Base-by-base conservation (phyloP, 1,284 basidiomycete species). In the Fomitiporia mediterranea region DNA sequence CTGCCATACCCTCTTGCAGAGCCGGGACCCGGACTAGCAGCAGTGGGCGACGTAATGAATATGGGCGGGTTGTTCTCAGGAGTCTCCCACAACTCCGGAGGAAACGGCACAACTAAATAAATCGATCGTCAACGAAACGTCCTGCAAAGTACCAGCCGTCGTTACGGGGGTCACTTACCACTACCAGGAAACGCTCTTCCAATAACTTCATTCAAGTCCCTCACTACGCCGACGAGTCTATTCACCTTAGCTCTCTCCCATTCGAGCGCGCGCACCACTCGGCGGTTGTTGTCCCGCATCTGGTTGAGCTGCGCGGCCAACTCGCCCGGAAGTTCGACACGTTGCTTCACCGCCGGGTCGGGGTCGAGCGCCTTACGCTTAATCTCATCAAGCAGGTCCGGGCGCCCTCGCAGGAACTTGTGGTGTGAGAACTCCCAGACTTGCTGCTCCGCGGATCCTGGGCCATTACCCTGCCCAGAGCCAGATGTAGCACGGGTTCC, bases 371-470 rank as follows among this genome's bases (percentile, higher is more conserved):
- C 86, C 70, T 91, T 92, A 58, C 91, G 81, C 68, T 90, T 91
- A 68, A 93, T 94, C 65, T 89, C 86, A 63, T 93, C 89, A 7
- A 93, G 76, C 51, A 93, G 73, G 67, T 93, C 91, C 17, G 85
- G 83, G n/a, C 89, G 79, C 1, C 82, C 89, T 34, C 86, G 83
- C 32, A 90, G 74, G 70, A 94, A 94, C 67, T 91, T 91, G 70
- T 84, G 84, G 69, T 93, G 91, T 2, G 86, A 88, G 68, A 94
- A 94, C 68, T 94, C 91, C 91, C 90, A 93, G 11, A 84, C 86
- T 71, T 92, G 90, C 38, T 84, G 81, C 64, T 91, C 86, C 21
- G 83, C 80, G 7, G 32, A 23, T 19, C 32, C 37, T n/a, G 48
- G 11, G 15, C 48, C 48, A 15, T 23, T 15, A 28, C 19, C 30